Conservation (phyloP, 331 rosid genomes). For the Stylosanthes scabra region DNA sequence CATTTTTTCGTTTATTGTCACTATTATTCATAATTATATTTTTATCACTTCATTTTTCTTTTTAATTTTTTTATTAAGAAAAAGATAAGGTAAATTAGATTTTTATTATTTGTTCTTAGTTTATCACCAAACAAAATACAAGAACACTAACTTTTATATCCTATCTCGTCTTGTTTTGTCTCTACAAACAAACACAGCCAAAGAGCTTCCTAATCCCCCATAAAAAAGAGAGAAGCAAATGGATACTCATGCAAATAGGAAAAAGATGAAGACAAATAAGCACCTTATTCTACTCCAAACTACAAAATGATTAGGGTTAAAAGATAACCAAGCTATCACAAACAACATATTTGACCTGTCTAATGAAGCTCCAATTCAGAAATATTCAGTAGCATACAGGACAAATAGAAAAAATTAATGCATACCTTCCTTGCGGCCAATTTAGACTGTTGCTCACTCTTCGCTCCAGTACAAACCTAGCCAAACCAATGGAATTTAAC, state of each 20-base stretch:
- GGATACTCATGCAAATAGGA: not conserved
- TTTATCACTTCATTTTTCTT: too few relatives aligned
- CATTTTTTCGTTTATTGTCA: too few relatives aligned
- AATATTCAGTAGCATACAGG: slow-evolving; percentile 24
- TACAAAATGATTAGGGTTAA: not conserved
- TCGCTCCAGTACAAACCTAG: slow-evolving; percentile 98
- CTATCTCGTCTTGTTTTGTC: too few relatives aligned
- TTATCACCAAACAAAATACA: too few relatives aligned
- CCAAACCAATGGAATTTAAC: slow-evolving; percentile 20
- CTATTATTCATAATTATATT: too few relatives aligned
- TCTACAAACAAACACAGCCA: too few relatives aligned
- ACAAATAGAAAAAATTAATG: slow-evolving; percentile 6
- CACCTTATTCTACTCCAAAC: slow-evolving; percentile 10
- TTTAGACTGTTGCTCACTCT: slow-evolving; percentile 90
- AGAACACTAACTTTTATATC: too few relatives aligned
- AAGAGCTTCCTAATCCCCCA: not conserved
- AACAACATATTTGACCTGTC: not conserved
- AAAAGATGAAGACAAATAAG: not conserved
- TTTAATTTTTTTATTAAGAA: too few relatives aligned
- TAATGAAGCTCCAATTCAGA: not conserved
- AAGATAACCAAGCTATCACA: slow-evolving; percentile 20
- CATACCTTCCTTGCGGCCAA: slow-evolving; percentile 96
- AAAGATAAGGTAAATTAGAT: too few relatives aligned
- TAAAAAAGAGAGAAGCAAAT: not conserved
- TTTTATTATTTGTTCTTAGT: too few relatives aligned